Conservation (phyloP, 2,329 filamentous ascomycete species). For the Pseudocercospora musae region DNA sequence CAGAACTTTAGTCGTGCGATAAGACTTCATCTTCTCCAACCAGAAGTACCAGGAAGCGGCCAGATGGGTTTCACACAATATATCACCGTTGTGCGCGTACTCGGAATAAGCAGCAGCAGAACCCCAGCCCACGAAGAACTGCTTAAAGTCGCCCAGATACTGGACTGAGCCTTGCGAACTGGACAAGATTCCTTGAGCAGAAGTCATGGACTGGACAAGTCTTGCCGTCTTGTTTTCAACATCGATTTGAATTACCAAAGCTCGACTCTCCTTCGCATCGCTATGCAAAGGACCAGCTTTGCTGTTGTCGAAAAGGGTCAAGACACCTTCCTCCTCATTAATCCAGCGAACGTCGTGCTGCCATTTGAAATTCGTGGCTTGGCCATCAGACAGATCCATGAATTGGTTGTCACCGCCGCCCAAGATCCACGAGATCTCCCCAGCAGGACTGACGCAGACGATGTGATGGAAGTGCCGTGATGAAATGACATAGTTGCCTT, state of each 20-base stretch:
- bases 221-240: conserved; percentile 42
- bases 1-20: conserved; percentile 38
- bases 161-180: conserved; percentile 54
- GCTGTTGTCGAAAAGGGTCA: conserved; percentile 50
- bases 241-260: conserved; percentile 41
- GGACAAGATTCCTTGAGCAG: conserved; percentile 40
- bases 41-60: conserved; percentile 33
- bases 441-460: conserved; percentile 43
- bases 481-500: conserved; percentile 50
- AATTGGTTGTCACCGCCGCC: conserved; percentile 48
- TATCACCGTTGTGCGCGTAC: conserved; percentile 40
- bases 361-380: conserved; percentile 48
- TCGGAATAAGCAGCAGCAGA: conserved; percentile 51
- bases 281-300: conserved; percentile 46
- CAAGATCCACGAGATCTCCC: conserved; percentile 51
- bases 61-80: conserved; percentile 45
- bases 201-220: conserved; percentile 45
- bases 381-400: conserved; percentile 41
- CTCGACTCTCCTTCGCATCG: conserved; percentile 37
- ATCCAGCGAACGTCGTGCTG: conserved; percentile 54
- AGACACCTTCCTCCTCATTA: conserved; percentile 32
- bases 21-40: conserved; percentile 35
- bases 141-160: conserved; percentile 42
- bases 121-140: conserved; percentile 57
- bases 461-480: conserved; percentile 44